Conservation (phyloP, 225 moss, liverwort and hornwort genomes). For the Polytrichum commune region DNA sequence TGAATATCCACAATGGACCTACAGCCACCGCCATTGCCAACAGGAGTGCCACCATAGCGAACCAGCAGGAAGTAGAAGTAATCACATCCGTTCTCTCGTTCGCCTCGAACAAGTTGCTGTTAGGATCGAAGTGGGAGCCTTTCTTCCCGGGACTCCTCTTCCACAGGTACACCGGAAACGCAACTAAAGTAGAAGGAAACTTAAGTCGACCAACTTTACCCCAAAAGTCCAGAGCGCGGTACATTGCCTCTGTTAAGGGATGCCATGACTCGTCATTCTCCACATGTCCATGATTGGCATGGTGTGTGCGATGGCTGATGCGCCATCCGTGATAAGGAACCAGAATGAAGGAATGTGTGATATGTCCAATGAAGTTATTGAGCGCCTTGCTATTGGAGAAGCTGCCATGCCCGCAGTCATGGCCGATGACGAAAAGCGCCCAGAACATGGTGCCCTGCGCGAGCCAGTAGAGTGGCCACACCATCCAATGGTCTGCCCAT, state of each 20-base stretch:
- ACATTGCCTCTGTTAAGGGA: slow-evolving; percentile 49
- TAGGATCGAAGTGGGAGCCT: slow-evolving; percentile 53
- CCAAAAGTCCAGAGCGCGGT: slow-evolving; percentile 25
- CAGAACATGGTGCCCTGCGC: slow-evolving; percentile 78
- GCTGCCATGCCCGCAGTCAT: slow-evolving; percentile 77
- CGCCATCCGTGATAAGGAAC: slow-evolving; percentile 73
- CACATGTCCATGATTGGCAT: slow-evolving; percentile 68
- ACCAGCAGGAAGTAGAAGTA: slow-evolving; percentile 53
- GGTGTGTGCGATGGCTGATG: slow-evolving; percentile 72
- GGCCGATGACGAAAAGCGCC: slow-evolving; percentile 73
- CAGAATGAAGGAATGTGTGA: slow-evolving; percentile 54
- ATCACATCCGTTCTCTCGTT: slow-evolving; percentile 57
- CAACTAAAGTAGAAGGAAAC: slow-evolving; percentile 42
- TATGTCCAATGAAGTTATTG: slow-evolving; percentile 49
- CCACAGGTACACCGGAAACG: slow-evolving; percentile 65
- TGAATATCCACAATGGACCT: slow-evolving; percentile 31
- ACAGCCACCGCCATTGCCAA: background rate
- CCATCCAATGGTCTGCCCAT: slow-evolving; percentile 19
- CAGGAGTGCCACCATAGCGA: slow-evolving; percentile 27
- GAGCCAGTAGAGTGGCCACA: slow-evolving; percentile 72
- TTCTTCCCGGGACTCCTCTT: slow-evolving; percentile 45
- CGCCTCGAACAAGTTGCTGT: slow-evolving; percentile 42
- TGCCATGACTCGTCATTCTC: slow-evolving; percentile 81
- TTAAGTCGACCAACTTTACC: slow-evolving; percentile 25
- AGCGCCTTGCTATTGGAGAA: slow-evolving; percentile 44